Conservation (phyloP, 441 rosid genomes). For the Syzygium malaccense region DNA sequence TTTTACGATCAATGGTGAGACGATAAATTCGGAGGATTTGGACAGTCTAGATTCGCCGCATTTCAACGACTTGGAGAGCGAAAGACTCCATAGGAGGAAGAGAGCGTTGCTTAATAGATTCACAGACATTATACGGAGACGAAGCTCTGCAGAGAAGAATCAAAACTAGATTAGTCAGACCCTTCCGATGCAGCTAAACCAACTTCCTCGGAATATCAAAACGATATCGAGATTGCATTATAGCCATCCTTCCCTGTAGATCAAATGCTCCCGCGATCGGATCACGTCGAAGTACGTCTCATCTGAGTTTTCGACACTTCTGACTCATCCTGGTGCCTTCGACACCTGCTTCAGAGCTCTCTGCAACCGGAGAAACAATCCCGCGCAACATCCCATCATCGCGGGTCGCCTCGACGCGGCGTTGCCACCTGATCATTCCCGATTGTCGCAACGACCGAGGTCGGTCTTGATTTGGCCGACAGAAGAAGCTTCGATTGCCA, state of each 20-base stretch:
- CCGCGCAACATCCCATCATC: background rate
- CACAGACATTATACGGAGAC: slow-evolving; percentile 58
- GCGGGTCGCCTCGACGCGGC: background rate
- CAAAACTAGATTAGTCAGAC: background rate
- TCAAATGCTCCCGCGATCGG: background rate
- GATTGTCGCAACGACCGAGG: background rate
- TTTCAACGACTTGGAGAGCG: slow-evolving; percentile 43
- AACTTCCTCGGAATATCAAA: background rate
- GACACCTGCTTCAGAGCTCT: background rate
- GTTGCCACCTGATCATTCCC: background rate
- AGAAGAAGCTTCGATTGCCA: background rate
- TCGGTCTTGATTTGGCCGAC: background rate
- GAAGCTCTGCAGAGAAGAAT: slow-evolving; percentile 36
- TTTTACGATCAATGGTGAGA: slow-evolving; percentile 32
- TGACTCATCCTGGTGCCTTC: background rate
- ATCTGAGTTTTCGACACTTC: background rate
- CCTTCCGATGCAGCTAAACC: background rate
- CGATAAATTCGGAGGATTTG: slow-evolving; percentile 35
- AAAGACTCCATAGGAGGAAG: slow-evolving; percentile 50
- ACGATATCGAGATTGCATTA: background rate
- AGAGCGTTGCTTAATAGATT: slow-evolving; percentile 64
- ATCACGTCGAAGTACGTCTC: background rate
- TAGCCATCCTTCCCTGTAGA: background rate
- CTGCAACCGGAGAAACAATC: background rate
- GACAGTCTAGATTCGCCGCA: slow-evolving; percentile 35